Conservation (phyloP, 2,329 filamentous ascomycete species). For the Aureobasidium sp. region DNA sequence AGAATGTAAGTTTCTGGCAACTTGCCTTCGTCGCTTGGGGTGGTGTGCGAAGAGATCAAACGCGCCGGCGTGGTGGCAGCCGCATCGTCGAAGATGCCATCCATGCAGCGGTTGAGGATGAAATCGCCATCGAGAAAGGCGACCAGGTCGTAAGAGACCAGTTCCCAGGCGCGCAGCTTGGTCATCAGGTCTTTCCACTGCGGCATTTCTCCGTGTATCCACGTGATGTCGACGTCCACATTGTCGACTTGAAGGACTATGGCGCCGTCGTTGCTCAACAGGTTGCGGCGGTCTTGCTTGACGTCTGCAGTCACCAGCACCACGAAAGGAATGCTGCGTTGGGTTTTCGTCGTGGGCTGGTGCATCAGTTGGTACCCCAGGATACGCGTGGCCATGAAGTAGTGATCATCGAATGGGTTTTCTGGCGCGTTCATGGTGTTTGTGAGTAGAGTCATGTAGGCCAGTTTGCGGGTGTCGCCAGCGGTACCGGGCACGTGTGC, state of each 20-base stretch:
- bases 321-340: conserved; percentile 20
- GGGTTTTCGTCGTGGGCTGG: conserved; percentile 19
- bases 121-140: conserved; percentile 28
- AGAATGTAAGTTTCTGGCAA: conserved; percentile 27
- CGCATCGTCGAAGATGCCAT: conserved; percentile 26
- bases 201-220: conserved; percentile 1
- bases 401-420: conserved; percentile 18
- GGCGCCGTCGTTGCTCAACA: conserved; percentile 20
- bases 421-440: conserved; percentile 9
- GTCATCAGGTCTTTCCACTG: conserved; percentile 28
- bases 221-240: not conserved
- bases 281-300: conserved; percentile 16
- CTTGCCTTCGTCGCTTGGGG: conserved; percentile 17
- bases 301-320: conserved; percentile 23
- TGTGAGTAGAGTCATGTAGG: conserved; percentile 22
- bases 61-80: conserved; percentile 17
- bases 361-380: conserved; percentile 24
- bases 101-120: conserved; percentile 21
- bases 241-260: conserved; percentile 18
- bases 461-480: conserved; percentile 5
- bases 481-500: not conserved
- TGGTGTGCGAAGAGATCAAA: conserved; percentile 3
- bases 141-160: conserved; percentile 28
- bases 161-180: conserved; percentile 31
- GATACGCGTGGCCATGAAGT: conserved; percentile 23